Conservation (phyloP, 1,284 basidiomycete genomes). For the Rhodotorula glutinis region DNA sequence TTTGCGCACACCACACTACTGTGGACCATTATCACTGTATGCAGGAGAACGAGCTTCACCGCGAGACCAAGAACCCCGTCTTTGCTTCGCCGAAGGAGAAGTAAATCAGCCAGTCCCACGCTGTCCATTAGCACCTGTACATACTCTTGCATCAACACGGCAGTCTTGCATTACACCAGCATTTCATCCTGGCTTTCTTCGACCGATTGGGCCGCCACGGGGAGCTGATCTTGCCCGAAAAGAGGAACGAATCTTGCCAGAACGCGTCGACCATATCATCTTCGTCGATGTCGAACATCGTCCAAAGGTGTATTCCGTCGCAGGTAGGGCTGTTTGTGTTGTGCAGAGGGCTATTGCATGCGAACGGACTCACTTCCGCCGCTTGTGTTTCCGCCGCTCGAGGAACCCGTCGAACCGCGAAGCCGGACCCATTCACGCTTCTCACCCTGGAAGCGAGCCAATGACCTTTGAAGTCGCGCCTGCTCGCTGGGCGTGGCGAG, state of each 20-base stretch:
- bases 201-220: too few species aligned
- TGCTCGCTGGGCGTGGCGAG: background rate
- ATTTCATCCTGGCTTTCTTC: too few species aligned
- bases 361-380: background rate
- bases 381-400: too few species aligned
- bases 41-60: slow-evolving; percentile 2
- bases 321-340: too few species aligned
- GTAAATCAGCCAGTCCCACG: background rate
- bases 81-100: slow-evolving; percentile 1
- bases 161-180: background rate
- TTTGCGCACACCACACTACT: too few species aligned
- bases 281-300: too few species aligned
- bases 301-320: too few species aligned
- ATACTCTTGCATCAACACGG: background rate
- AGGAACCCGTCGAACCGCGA: background rate
- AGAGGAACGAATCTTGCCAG: too few species aligned
- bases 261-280: too few species aligned
- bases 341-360: too few species aligned
- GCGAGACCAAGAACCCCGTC: background rate
- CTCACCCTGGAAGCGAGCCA: background rate
- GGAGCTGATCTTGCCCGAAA: too few species aligned
- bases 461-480: background rate
- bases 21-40: too few species aligned
- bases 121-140: background rate
- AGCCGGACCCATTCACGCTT: slow-evolving; percentile 3